Evolutionary conservation across 805 yeast species (phyloP), one percentile per base, ranked within the genome.

Genomic region (Monosporozyma unispora): DNA sequence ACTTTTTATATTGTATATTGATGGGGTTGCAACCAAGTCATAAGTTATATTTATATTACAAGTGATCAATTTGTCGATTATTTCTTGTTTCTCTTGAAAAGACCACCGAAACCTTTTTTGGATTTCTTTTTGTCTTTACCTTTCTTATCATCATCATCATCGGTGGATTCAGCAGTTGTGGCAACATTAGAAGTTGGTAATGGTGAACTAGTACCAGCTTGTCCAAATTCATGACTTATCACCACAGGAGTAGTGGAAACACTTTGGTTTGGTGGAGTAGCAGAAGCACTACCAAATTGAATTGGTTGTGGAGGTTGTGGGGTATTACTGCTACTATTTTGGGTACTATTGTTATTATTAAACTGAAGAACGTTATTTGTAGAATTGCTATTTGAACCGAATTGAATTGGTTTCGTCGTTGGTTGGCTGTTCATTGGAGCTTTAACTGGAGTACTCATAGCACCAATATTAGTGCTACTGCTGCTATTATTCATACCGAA

Each of bases 101-200:
- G 60, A 12, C 62, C 50, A 16, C 64, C 61, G 46, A 62, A 62
- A 44, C 57, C 60, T 50, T 61, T 61, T 53, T 61, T 53, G 33
- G 45, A 60, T 51, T 63, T 60, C n/a, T 54, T 54, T 50, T 61
- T 57, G 19, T 54, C 55, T 16, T 39, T 49, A 6, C 21, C 33
- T 2, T 23, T 12, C 29, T 39, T 49, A 5, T 27, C 33, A 4
- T 23, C 22, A n/a, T 42, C 50, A 49, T 16, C 41, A 54, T 4
- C 9, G n/a, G 45, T 35, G 16, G 12, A 7, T 5, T 37, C 45
- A 2, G 42, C n/a, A n/a, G n/a, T n/a, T n/a, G n/a, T n/a, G n/a
- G n/a, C 10, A 16, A 39, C 35, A 35, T 19, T 21, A 8, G 48
- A 14, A 9, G 33, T 21, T 35, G 35, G 33, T 11, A 31, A 14